Base-by-base conservation (phyloP, 768 basidiomycete genomes). In the Termitomyces eurrhizus region DNA sequence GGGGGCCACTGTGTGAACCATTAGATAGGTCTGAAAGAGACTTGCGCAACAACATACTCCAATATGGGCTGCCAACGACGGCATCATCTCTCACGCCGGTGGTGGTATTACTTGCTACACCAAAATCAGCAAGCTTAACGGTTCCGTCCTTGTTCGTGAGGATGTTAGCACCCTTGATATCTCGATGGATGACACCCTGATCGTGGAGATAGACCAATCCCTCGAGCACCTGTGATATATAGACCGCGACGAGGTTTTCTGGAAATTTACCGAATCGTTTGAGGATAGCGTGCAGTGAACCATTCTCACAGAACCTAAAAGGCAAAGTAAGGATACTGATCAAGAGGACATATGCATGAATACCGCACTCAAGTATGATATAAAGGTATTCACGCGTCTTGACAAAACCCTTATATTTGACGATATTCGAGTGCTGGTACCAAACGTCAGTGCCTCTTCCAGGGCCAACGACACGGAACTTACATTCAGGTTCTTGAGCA, bases 251-350 rank as follows among this genome's bases (percentile, higher is more conserved):
- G 21, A 99, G 86, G 66, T 86, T 91, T 73, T 99, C 97, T 0
- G 97, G 97, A 70, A 99, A 98, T 78, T 98, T 98, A 65, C 97
- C 97, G 69, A 98, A 99, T 52, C 92, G 88, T 74, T 98, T 98
- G 74, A 89, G 89, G 68, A 98, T 97, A 61, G 89, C 92, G 71
- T 96, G 92, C 8, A 99, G 78, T 6, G 94, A 97, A 18, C 97
- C 97, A 69, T 99, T 99, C 80, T 99, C 97, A 77, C 97, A 98
- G 71, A 95, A 96, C 68, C 92, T 90, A 63, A 18, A 39, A 9
- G 56, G 24, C 8, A 42, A 12, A 46, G 4, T 60, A 35, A 64
- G 60, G 60, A 51, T 29, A 21, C n/a, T 32, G 16, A 18, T 44
- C 35, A 29, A 26, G 21, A 42, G 8, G 4, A 24, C 50, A 29